These are phyloP conservation scores for Euphorbia peplus DNA, from an alignment of 345 rosid genomes.

Conservation along the genomic window DNA sequence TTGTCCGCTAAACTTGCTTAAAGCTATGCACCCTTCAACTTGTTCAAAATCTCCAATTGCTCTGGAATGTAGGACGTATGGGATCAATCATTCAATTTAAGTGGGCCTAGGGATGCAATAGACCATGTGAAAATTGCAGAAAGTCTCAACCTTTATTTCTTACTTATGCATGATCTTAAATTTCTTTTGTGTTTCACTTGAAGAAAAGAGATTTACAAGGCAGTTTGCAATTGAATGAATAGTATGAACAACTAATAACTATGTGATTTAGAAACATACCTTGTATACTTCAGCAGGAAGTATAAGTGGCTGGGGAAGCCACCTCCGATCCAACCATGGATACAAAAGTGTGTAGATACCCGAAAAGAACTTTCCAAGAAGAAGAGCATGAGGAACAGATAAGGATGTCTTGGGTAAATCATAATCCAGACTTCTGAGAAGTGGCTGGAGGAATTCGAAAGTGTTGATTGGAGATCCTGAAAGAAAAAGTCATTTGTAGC, in stretches of 20 bases:
- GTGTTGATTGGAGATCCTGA: constrained; percentile 80
- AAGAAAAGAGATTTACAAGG: not conserved
- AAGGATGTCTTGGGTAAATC: constrained; percentile 58
- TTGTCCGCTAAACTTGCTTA: too few relatives aligned
- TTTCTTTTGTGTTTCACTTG: not conserved
- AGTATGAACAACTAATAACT: not conserved
- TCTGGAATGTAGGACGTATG: too few relatives aligned
- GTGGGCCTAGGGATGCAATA: too few relatives aligned
- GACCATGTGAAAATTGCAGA: not conserved
- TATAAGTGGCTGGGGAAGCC: constrained; percentile 85
- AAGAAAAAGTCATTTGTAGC: constrained; percentile 5
- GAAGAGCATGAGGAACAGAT: constrained; percentile 52
- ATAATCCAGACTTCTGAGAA: constrained; percentile 68
- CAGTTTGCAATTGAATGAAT: not conserved
- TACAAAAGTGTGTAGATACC: constrained; percentile 59
- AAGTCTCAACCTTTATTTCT: not conserved
- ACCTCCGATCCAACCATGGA: constrained; percentile 73
- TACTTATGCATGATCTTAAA: not conserved
- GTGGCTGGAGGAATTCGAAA: constrained; percentile 72
- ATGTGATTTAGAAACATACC: constrained; percentile 38
- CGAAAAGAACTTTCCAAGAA: constrained; percentile 54
- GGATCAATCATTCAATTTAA: not conserved
- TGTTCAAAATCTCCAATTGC: too few relatives aligned
- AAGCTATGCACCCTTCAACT: too few relatives aligned
- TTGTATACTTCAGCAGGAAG: constrained; percentile 94